These are phyloP conservation scores for Termitomyces sp. DNA, from an alignment of 768 basidiomycete species.

Conservation along the genomic window DNA sequence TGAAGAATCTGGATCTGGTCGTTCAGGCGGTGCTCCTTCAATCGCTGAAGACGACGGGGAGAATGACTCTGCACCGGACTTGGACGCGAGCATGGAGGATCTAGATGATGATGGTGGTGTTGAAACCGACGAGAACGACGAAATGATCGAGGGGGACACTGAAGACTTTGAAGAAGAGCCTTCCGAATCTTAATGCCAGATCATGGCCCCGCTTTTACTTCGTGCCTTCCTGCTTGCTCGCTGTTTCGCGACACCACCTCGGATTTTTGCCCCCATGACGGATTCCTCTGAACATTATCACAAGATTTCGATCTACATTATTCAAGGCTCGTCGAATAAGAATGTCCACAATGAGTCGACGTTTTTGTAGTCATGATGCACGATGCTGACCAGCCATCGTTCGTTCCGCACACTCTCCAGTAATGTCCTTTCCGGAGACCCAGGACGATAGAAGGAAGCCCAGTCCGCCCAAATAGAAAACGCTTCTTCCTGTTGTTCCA, in stretches of 20 bases:
- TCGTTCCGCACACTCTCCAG: slow-evolving; percentile 68
- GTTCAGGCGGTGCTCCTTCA: slow-evolving; percentile 38
- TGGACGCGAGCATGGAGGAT: slow-evolving; percentile 66
- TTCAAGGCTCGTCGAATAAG: slow-evolving; percentile 41
- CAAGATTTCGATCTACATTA: slow-evolving; percentile 10
- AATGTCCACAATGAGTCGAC: slow-evolving; percentile 81
- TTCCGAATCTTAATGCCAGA: slow-evolving; percentile 26
- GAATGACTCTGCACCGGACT: slow-evolving; percentile 45
- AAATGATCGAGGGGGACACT: slow-evolving; percentile 42
- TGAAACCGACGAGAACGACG: slow-evolving; percentile 42
- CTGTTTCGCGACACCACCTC: neutral
- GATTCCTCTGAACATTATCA: slow-evolving; percentile 5
- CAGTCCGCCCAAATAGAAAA: slow-evolving; percentile 96
- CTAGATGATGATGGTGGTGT: slow-evolving; percentile 44
- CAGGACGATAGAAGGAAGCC: slow-evolving; percentile 82
- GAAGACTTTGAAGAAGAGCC: slow-evolving; percentile 54
- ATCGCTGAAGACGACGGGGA: slow-evolving; percentile 47
- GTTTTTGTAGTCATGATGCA: slow-evolving; percentile 92
- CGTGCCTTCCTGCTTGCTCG: neutral
- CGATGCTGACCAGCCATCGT: slow-evolving; percentile 88
- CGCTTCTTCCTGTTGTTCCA: slow-evolving; percentile 74
- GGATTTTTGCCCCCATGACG: no score
- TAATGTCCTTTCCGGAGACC: slow-evolving; percentile 66
- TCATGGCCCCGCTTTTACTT: neutral
- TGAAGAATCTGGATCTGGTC: slow-evolving; percentile 43